A percentile compares a stretch with the other conserved stretches of the same genome.
phyloP scores from a whole-genome alignment of 257 asterid species.

The Gentiana straminea region DNA sequence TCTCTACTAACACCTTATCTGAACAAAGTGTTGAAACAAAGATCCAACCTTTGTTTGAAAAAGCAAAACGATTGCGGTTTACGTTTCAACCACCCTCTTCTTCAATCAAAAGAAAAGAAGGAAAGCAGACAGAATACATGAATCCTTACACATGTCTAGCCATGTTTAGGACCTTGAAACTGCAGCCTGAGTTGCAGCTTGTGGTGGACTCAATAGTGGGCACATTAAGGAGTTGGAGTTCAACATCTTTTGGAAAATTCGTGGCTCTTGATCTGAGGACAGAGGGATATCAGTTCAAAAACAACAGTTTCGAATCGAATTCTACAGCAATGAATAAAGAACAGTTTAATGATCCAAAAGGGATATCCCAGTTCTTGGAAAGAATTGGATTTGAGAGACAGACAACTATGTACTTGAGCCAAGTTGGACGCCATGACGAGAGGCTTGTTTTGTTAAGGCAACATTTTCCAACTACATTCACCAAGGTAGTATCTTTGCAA shows the following conservation, averaged over 20 bases:
- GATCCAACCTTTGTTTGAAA: conserved; percentile 33
- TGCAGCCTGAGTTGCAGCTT: conserved; percentile 26
- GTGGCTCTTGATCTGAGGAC: conserved; percentile 42
- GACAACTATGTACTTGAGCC: conserved; percentile 45
- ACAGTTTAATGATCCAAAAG: conserved; percentile 15
- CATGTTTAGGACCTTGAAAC: conserved; percentile 35
- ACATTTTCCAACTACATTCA: conserved; percentile 46
- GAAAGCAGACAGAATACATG: conserved; percentile 3
- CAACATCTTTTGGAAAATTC: conserved; percentile 28
- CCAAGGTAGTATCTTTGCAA: conserved; percentile 31
- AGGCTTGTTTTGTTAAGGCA: conserved; percentile 35
- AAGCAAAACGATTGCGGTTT: conserved; percentile 25
- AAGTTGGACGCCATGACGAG: conserved; percentile 31
- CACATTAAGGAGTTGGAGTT: conserved; percentile 36
- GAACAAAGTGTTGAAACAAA: conserved; percentile 23
- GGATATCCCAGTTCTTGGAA: conserved; percentile 26
- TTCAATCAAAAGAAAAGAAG: conserved; percentile 1
- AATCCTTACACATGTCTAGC: conserved; percentile 27
- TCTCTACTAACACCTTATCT: conserved; percentile 31
- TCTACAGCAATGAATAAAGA: conserved; percentile 16
- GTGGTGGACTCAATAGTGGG: conserved; percentile 36
- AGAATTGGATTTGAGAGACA: conserved; percentile 35
- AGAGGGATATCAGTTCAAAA: conserved; percentile 13
- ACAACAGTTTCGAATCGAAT: conserved; percentile 11
- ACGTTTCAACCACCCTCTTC: conserved; percentile 22